Percentiles rank a stretch among this genome's conserved stretches.
These are phyloP conservation scores for Fusarium goolgardi DNA, from an alignment of 2,329 filamentous ascomycete species.

Conservation along the genomic window DNA sequence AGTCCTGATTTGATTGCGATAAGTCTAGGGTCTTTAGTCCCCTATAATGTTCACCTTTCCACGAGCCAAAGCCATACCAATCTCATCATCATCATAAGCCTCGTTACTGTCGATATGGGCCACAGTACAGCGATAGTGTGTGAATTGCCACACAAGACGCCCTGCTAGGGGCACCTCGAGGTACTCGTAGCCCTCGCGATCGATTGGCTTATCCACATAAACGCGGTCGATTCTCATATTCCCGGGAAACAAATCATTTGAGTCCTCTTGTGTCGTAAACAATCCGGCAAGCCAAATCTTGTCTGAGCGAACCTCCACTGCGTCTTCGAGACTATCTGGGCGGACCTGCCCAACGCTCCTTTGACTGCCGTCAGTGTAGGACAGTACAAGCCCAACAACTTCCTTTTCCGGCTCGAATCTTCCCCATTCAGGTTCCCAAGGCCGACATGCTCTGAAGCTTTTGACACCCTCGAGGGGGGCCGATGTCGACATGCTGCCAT, in stretches of 20 bases:
- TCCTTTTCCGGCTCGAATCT: no score
- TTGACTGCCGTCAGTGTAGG: background rate
- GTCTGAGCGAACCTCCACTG: background rate
- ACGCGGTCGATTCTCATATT: accelerated
- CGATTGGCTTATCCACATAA: accelerated
- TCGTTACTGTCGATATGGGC: background rate
- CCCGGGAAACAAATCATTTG: background rate
- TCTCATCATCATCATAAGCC: accelerated
- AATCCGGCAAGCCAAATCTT: background rate
- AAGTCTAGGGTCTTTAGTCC: no score
- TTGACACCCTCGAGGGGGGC: background rate
- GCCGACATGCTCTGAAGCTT: background rate
- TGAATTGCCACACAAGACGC: background rate
- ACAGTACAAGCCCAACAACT: background rate
- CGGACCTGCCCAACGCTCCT: conserved; percentile 1
- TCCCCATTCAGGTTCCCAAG: accelerated
- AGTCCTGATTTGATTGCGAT: no score
- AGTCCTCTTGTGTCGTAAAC: no score
- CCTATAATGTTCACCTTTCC: no score
- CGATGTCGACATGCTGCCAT: background rate
- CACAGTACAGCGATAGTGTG: background rate
- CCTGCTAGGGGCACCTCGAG: background rate
- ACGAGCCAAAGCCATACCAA: background rate
- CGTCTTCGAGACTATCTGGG: background rate
- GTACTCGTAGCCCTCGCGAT: accelerated